phyloP scores from a whole-genome alignment of 108 stramenopile species.

The Asterionellopsis glacialis region DNA sequence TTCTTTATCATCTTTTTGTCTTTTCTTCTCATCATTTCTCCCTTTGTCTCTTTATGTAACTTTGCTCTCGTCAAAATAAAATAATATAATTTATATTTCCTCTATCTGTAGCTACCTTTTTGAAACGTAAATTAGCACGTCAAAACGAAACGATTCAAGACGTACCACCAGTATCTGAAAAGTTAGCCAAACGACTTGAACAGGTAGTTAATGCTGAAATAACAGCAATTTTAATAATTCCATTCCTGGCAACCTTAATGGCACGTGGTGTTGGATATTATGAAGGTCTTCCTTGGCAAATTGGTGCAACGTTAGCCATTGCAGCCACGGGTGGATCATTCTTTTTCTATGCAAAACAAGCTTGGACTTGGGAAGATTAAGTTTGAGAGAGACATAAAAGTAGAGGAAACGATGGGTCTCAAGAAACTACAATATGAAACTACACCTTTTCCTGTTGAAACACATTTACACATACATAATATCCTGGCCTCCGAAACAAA shows the following conservation, averaged over 20 bases:
- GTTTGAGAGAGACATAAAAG: too few relatives aligned
- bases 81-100: too few relatives aligned
- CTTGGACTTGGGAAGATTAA: conserved; percentile 65
- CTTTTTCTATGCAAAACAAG: conserved; percentile 77
- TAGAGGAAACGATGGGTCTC: too few relatives aligned
- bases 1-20: too few relatives aligned
- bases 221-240: conserved; percentile 35
- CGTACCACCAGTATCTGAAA: conserved; percentile 35
- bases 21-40: too few relatives aligned
- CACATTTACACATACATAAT: too few relatives aligned
- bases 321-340: conserved; percentile 35
- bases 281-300: conserved; percentile 38
- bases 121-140: conserved; percentile 35
- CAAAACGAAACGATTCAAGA: conserved; percentile 10
- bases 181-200: conserved; percentile 34
- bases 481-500: too few relatives aligned
- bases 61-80: too few relatives aligned
- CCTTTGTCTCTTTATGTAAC: too few relatives aligned
- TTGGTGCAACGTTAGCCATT: conserved; percentile 31
- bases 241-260: conserved; percentile 53
- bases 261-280: conserved; percentile 47
- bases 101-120: conserved; percentile 43
- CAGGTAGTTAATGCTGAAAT: conserved; percentile 49
- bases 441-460: too few relatives aligned
- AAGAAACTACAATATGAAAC: too few relatives aligned